phyloP scores from a whole-genome alignment of 1,284 basidiomycete genomes.

The Malassezia cuniculi region DNA sequence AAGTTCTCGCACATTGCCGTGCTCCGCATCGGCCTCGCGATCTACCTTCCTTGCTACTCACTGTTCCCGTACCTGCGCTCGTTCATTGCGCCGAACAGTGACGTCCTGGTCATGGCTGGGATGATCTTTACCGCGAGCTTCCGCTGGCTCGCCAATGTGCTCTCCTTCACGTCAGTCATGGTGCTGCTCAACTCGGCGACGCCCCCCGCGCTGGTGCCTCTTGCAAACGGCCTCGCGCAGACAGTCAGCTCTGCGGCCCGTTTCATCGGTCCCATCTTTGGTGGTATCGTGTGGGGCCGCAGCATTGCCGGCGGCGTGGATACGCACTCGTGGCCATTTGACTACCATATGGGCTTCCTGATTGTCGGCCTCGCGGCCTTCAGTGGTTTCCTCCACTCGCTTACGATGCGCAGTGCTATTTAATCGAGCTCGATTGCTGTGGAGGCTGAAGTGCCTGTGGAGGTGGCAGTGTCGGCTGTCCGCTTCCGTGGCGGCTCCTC shows the following conservation, averaged over 20 bases:
- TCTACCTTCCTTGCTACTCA: conserved; percentile 25
- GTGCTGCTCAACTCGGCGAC: conserved; percentile 47
- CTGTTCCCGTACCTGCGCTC: conserved; percentile 48
- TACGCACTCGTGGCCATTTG: conserved; percentile 28
- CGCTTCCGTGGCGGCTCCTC: no score
- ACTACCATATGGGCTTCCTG: conserved; percentile 40
- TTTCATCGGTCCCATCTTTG: conserved; percentile 45
- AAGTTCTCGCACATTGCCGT: conserved; percentile 39
- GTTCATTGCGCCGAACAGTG: conserved; percentile 42
- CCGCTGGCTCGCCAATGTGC: conserved; percentile 45
- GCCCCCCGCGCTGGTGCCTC: conserved; percentile 45
- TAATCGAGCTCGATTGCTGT: conserved; percentile 7
- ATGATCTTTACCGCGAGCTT: conserved; percentile 46
- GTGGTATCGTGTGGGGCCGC: conserved; percentile 40
- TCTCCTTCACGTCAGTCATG: conserved; percentile 43
- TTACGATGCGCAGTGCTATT: no score
- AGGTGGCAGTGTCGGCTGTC: no score
- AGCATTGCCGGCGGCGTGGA: conserved; percentile 28
- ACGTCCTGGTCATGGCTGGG: conserved; percentile 47
- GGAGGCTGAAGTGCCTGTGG: neutral
- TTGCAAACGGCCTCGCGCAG: conserved; percentile 48
- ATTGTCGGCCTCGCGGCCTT: conserved; percentile 32
- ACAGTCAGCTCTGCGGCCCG: conserved; percentile 44
- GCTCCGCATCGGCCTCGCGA: conserved; percentile 31
- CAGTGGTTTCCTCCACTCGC: conserved; percentile 22